Percentiles rank a stretch among this genome's conserved stretches.
These are phyloP conservation scores for Fraxinus nigra DNA, from an alignment of 305 asterid species.

Conservation along the genomic window DNA sequence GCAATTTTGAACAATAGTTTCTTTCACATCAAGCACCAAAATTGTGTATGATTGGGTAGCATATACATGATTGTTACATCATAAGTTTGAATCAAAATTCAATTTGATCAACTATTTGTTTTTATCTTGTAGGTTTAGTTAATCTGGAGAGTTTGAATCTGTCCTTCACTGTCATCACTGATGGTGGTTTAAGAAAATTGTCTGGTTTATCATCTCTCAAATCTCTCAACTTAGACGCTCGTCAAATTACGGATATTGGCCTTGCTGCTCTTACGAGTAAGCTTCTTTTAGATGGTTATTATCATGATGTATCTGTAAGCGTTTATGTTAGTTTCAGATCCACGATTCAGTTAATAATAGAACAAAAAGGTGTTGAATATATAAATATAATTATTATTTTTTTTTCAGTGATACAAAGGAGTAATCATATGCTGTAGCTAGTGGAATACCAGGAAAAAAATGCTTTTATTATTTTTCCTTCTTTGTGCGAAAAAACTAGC, in stretches of 20 bases:
- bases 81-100: background rate
- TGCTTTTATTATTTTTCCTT: background rate
- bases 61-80: background rate
- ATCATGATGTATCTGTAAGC: background rate
- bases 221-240: slow-evolving; percentile 83
- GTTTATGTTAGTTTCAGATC: background rate
- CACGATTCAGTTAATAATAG: background rate
- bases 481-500: background rate
- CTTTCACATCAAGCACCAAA: background rate
- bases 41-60: background rate
- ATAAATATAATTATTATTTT: background rate
- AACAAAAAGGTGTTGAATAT: background rate
- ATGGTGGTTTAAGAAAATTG: slow-evolving; percentile 76
- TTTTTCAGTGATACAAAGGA: background rate
- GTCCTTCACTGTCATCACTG: slow-evolving; percentile 86
- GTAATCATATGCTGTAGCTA: background rate
- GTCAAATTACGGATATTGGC: slow-evolving; percentile 88
- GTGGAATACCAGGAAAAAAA: background rate
- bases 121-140: slow-evolving; percentile 48
- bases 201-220: slow-evolving; percentile 77
- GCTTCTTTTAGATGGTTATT: slow-evolving; percentile 12
- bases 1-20: background rate
- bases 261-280: slow-evolving; percentile 93
- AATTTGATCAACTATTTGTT: background rate
- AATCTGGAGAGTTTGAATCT: slow-evolving; percentile 81